Conservation (phyloP, 805 yeast genomes). For the Zygotorulaspora florentina region DNA sequence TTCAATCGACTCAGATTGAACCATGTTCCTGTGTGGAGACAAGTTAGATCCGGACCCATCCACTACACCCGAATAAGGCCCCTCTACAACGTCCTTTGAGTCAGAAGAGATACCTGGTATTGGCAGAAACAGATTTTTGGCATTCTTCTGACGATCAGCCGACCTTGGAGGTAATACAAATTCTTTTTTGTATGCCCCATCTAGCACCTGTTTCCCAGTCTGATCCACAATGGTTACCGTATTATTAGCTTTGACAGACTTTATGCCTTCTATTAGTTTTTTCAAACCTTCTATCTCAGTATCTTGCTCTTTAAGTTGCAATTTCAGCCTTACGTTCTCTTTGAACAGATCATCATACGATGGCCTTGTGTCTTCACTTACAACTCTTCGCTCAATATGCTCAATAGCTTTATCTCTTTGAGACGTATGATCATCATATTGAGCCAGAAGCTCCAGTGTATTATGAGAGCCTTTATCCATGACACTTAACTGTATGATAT, state of each 20-base stretch:
- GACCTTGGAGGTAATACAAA: constrained; percentile 39
- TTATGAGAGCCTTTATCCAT: constrained; percentile 6
- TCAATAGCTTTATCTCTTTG: constrained; percentile 30
- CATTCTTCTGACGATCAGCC: constrained; percentile 32
- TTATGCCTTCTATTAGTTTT: constrained; percentile 15
- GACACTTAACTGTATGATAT: neutral
- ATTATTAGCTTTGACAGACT: constrained; percentile 10
- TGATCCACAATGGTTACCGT: constrained; percentile 6
- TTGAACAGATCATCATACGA: constrained; percentile 31
- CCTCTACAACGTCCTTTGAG: too few relatives aligned
- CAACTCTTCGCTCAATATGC: constrained; percentile 23
- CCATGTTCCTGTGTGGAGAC: neutral
- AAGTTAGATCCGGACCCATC: neutral
- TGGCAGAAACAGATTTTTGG: constrained; percentile 19
- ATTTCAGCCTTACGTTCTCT: constrained; percentile 29
- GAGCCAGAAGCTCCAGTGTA: constrained; percentile 28
- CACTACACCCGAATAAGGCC: neutral
- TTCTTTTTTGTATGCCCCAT: constrained; percentile 7
- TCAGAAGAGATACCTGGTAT: constrained; percentile 3
- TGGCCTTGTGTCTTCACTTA: constrained; percentile 16
- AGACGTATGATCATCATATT: constrained; percentile 29
- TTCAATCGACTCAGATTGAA: neutral
- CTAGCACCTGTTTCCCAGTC: neutral
- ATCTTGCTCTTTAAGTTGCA: constrained; percentile 26
- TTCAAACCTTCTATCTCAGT: constrained; percentile 23